Conservation (phyloP, 2,329 filamentous ascomycete genomes). For the Blastomyces emzantsi region DNA sequence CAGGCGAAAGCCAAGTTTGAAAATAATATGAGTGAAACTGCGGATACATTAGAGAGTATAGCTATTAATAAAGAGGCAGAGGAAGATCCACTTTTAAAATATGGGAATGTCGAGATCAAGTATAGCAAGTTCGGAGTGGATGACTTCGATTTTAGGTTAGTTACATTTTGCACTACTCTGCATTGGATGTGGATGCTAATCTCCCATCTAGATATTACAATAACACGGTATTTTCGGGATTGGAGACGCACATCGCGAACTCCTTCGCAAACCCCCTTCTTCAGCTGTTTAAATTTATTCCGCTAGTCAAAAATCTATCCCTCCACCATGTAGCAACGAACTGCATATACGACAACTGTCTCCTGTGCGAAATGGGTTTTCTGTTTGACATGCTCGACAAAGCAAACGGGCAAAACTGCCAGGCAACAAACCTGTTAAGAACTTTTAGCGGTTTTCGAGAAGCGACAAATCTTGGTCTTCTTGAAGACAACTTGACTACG, state of each 20-base stretch:
- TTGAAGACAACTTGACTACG: slow-evolving; percentile 73
- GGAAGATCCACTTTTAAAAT: slow-evolving; percentile 77
- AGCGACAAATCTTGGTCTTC: slow-evolving; percentile 64
- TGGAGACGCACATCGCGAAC: slow-evolving; percentile 94
- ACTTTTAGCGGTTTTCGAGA: slow-evolving; percentile 77
- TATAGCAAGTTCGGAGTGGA: slow-evolving; percentile 99
- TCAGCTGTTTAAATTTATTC: slow-evolving; percentile 86
- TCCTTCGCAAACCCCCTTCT: slow-evolving; percentile 91
- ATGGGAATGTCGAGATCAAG: slow-evolving; percentile 93
- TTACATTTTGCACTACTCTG: slow-evolving; percentile 44
- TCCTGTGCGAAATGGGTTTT: slow-evolving; percentile 91
- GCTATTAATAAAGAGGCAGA: slow-evolving; percentile 64
- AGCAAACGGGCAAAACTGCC: slow-evolving; percentile 84
- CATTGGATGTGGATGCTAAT: slow-evolving; percentile 63
- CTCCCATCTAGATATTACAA: slow-evolving; percentile 68
- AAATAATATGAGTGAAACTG: slow-evolving; percentile 45
- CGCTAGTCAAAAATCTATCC: slow-evolving; percentile 75
- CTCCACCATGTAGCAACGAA: slow-evolving; percentile 80
- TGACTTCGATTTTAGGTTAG: slow-evolving; percentile 97
- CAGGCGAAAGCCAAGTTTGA: slow-evolving; percentile 34
- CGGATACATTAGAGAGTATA: slow-evolving; percentile 56
- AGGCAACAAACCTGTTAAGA: slow-evolving; percentile 90
- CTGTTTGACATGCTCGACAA: slow-evolving; percentile 98
- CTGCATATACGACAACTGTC: slow-evolving; percentile 72
- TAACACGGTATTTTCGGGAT: slow-evolving; percentile 77